Evolutionary conservation across 1,139 yeast species (phyloP).

Genomic region (Hyphopichia fennica): DNA sequence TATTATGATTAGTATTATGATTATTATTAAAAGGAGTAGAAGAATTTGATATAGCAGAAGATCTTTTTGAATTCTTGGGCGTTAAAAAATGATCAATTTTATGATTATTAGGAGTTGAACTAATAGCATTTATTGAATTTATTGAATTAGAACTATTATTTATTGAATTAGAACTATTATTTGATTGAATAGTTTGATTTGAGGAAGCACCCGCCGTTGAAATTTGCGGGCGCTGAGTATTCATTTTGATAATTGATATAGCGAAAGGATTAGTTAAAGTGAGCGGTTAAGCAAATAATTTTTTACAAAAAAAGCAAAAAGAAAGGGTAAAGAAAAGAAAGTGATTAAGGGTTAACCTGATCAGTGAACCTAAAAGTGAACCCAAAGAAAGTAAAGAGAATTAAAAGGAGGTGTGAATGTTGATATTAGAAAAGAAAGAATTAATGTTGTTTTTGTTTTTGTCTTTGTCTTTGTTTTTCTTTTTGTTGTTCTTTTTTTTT

Average conservation of each 20-base stretch:
- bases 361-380: too few relatives aligned
- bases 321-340: not conserved
- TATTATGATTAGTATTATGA: not conserved
- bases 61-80: constrained; percentile 1
- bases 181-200: not conserved
- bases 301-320: too few relatives aligned
- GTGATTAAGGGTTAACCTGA: not conserved
- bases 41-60: not conserved
- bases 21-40: not conserved
- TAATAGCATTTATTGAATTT: not conserved
- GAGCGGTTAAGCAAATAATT: too few relatives aligned
- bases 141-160: not conserved
- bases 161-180: not conserved
- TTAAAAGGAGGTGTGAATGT: not conserved
- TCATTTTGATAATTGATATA: constrained; percentile 13
- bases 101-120: constrained; percentile 1
- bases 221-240: constrained; percentile 25
- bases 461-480: too few relatives aligned
- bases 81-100: not conserved
- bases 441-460: too few relatives aligned
- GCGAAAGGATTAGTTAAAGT: not conserved
- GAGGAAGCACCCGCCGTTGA: constrained; percentile 14
- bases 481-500: too few relatives aligned
- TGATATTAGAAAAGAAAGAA: too few relatives aligned
- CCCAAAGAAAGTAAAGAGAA: too few relatives aligned